Evolutionary conservation across 345 rosid species (phyloP).

Genomic region (Excoecaria agallocha): DNA sequence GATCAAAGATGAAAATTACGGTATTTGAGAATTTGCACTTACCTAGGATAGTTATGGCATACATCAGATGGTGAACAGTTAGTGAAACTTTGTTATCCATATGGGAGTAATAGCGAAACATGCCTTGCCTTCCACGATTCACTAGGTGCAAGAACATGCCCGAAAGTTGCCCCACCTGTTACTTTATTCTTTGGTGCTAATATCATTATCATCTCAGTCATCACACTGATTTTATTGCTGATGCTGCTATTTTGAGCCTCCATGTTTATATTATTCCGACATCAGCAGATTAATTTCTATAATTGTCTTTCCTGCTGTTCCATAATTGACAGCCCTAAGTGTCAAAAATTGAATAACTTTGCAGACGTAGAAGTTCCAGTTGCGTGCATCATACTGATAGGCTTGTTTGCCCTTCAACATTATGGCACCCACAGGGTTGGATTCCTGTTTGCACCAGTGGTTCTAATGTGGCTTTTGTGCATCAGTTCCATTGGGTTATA

Average conservation of each 20-base stretch:
- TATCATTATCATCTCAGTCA: background rate
- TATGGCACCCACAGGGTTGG: slow-evolving; percentile 90
- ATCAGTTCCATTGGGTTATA: slow-evolving; percentile 74
- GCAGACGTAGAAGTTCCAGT: slow-evolving; percentile 80
- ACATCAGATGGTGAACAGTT: background rate
- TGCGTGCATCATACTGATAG: slow-evolving; percentile 71
- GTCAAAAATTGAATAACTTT: slow-evolving; percentile 22
- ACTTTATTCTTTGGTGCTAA: background rate
- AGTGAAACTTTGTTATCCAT: background rate
- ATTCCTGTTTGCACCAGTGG: slow-evolving; percentile 84
- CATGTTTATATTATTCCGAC: background rate
- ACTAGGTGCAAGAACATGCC: slow-evolving; percentile 4
- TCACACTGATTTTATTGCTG: background rate
- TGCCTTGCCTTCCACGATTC: background rate
- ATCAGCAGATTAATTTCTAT: slow-evolving; percentile 1
- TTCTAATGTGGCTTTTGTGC: slow-evolving; percentile 70
- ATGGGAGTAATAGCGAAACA: background rate
- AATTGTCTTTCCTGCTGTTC: background rate
- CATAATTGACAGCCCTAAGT: background rate
- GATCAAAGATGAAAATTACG: background rate
- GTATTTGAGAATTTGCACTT: background rate
- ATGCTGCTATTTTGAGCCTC: background rate
- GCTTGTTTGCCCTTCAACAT: slow-evolving; percentile 87
- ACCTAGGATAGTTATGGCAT: background rate
- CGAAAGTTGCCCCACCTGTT: background rate